Conservation (phyloP, 129 eudicot genomes). For the Arctium minus region DNA sequence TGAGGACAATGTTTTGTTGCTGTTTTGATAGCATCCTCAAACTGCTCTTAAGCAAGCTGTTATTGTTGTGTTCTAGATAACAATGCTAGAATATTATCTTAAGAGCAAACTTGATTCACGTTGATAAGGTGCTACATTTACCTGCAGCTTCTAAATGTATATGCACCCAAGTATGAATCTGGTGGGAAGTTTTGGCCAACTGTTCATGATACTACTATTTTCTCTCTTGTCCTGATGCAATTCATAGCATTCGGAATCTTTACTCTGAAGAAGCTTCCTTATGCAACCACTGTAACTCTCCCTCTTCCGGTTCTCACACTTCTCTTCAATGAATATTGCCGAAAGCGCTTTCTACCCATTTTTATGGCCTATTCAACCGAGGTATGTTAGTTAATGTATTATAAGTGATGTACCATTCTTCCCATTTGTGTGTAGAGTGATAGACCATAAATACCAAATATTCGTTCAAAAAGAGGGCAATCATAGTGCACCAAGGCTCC, state of each 20-base stretch:
- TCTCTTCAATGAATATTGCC: slow-evolving; percentile 65
- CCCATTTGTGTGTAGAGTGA: too few relatives aligned
- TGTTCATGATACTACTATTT: slow-evolving; percentile 64
- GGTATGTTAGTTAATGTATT: slow-evolving; percentile 36
- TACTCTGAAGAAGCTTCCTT: slow-evolving; percentile 48
- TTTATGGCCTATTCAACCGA: slow-evolving; percentile 51
- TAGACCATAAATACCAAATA: too few relatives aligned
- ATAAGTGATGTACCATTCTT: background rate
- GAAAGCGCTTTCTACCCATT: slow-evolving; percentile 65
- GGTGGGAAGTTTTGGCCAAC: slow-evolving; percentile 71
- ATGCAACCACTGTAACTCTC: slow-evolving; percentile 32
- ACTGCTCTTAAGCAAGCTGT: background rate
- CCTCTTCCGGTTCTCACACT: slow-evolving; percentile 63
- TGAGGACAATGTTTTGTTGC: background rate
- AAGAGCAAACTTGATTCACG: background rate
- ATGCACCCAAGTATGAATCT: slow-evolving; percentile 58
- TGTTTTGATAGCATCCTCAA: background rate
- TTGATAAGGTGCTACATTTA: background rate
- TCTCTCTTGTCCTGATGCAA: slow-evolving; percentile 69
- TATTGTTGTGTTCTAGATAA: background rate
- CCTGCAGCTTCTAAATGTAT: slow-evolving; percentile 64
- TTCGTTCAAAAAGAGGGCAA: too few relatives aligned
- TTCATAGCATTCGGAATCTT: slow-evolving; percentile 67
- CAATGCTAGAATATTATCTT: background rate
- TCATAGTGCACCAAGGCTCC: too few relatives aligned